Conservation (phyloP, 371 early-diverging fungal species). For the Lichtheimia ornata region DNA sequence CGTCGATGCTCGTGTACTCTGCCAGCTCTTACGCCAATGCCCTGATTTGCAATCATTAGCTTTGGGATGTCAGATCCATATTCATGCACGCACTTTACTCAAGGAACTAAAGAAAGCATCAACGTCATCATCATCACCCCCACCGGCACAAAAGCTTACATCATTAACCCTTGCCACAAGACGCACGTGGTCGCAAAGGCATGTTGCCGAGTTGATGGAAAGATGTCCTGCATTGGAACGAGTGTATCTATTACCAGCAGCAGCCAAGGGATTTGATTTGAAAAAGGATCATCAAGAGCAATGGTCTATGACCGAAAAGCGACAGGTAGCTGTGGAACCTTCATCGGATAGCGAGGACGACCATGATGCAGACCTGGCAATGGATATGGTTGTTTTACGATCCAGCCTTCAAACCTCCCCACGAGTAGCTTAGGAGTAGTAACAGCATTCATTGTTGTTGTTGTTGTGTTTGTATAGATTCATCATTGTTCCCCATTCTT, state of each 20-base stretch:
- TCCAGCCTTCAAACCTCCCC: background rate
- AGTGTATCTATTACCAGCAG: constrained; percentile 31
- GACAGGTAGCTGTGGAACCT: background rate
- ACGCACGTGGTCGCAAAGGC: constrained; percentile 35
- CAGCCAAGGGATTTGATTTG: constrained; percentile 19
- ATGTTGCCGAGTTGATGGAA: constrained; percentile 29
- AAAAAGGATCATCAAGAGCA: constrained; percentile 9
- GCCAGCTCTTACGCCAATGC: constrained; percentile 24
- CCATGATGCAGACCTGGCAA: constrained; percentile 8
- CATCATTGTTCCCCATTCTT: too few relatives aligned
- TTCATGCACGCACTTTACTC: constrained; percentile 35
- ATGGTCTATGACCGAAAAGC: constrained; percentile 10
- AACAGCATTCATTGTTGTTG: constrained; percentile 1
- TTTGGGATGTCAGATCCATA: constrained; percentile 35
- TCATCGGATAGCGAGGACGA: constrained; percentile 10
- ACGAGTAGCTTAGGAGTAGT: background rate
- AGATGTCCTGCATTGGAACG: constrained; percentile 24
- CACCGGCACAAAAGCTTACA: constrained; percentile 17
- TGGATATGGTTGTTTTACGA: constrained; percentile 16
- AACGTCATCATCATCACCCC: background rate
- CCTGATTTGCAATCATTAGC: constrained; percentile 31
- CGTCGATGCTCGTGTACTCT: constrained; percentile 29
- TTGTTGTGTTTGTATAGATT: too few relatives aligned
- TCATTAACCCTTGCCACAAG: constrained; percentile 31
- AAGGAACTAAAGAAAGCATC: constrained; percentile 16